Percentiles rank a stretch among this genome's conserved stretches.
Conservation (phyloP, 2,329 filamentous ascomycete genomes). For the Bipolaris cookei region DNA sequence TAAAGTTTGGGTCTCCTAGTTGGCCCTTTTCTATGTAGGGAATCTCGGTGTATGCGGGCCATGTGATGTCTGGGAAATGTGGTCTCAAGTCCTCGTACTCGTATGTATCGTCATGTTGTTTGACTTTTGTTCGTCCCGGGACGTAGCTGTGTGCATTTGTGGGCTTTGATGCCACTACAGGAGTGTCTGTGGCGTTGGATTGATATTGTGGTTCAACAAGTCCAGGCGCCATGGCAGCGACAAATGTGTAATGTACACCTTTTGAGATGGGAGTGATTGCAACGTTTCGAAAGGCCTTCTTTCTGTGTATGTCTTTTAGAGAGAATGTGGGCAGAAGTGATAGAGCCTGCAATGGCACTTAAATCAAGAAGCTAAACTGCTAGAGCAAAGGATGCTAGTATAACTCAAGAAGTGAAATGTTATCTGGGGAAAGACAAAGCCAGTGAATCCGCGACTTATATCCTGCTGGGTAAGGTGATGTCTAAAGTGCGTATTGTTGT, state of each 20-base stretch:
- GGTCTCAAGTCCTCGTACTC: conserved; percentile 60
- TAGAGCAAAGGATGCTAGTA: background rate
- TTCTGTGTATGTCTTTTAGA: background rate
- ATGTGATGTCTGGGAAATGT: conserved; percentile 60
- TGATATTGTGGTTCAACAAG: conserved; percentile 39
- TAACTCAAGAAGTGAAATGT: background rate
- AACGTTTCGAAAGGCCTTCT: background rate
- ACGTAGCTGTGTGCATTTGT: conserved; percentile 49
- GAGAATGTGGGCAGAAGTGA: background rate
- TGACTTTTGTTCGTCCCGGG: conserved; percentile 56
- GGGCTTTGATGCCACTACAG: conserved; percentile 28
- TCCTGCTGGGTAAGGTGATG: background rate
- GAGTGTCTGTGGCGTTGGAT: conserved; percentile 14
- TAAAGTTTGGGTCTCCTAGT: conserved; percentile 61
- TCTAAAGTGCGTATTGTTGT: conserved; percentile 15
- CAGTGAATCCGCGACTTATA: conserved; percentile 20
- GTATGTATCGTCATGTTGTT: conserved; percentile 56
- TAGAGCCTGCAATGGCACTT: background rate
- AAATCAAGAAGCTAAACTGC: background rate
- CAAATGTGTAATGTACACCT: background rate
- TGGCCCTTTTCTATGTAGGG: conserved; percentile 62
- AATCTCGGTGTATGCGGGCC: conserved; percentile 57
- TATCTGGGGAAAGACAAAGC: background rate
- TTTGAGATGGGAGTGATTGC: background rate
- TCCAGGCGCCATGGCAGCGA: conserved; percentile 40